Evolutionary conservation across 2,329 filamentous ascomycete genomes (phyloP).

Genomic region (Aureobasidium sp.): DNA sequence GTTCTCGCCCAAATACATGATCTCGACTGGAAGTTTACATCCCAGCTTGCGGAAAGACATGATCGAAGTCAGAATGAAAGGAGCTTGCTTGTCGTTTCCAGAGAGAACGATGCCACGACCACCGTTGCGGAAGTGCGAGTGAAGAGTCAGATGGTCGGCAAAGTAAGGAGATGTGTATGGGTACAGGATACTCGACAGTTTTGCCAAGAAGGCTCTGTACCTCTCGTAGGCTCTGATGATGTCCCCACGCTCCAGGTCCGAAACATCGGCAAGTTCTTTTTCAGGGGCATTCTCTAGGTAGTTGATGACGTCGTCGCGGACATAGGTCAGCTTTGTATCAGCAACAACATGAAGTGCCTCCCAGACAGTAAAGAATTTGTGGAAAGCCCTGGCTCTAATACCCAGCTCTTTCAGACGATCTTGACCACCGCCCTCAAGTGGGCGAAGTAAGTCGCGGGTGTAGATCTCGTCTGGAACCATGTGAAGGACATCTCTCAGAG

Average conservation of each 20-base stretch:
- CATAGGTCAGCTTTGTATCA: slow-evolving; percentile 27
- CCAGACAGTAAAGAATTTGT: slow-evolving; percentile 34
- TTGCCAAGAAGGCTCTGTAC: slow-evolving; percentile 33
- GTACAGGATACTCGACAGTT: slow-evolving; percentile 32
- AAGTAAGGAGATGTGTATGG: slow-evolving; percentile 36
- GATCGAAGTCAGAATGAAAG: slow-evolving; percentile 37
- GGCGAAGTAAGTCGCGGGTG: slow-evolving; percentile 29
- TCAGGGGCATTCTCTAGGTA: slow-evolving; percentile 24
- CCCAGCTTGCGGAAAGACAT: slow-evolving; percentile 30
- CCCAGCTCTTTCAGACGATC: slow-evolving; percentile 32
- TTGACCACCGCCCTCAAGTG: slow-evolving; percentile 32
- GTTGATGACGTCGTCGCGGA: slow-evolving; percentile 35
- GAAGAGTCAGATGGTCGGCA: slow-evolving; percentile 36
- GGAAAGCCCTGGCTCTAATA: slow-evolving; percentile 32
- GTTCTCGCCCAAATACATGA: slow-evolving; percentile 36
- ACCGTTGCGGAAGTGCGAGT: slow-evolving; percentile 33
- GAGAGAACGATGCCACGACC: slow-evolving; percentile 38
- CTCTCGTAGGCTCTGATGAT: slow-evolving; percentile 35
- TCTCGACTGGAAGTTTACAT: slow-evolving; percentile 31
- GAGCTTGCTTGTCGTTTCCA: slow-evolving; percentile 36
- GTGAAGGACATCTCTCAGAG: slow-evolving; percentile 18
- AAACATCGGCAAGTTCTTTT: slow-evolving; percentile 17
- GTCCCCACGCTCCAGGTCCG: slow-evolving; percentile 20
- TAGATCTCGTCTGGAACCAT: slow-evolving; percentile 27
- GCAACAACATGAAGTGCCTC: slow-evolving; percentile 28